Base-by-base conservation (phyloP, 495 filamentous ascomycete species). In the Aspergillus kassunensis region DNA sequence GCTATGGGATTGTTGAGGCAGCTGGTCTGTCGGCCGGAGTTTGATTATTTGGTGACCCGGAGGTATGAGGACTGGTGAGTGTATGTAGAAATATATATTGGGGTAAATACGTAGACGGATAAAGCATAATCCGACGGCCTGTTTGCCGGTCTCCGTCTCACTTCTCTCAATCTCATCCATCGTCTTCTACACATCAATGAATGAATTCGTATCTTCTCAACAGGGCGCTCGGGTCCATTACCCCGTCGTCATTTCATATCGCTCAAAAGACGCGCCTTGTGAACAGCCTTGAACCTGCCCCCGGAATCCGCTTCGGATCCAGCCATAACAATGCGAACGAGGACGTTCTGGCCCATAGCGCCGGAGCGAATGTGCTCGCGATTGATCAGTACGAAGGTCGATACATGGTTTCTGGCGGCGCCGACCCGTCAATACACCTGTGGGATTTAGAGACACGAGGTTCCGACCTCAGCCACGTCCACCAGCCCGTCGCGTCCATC, bases 161-260 rank as follows among this genome's bases (percentile, higher is more conserved):
- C 23, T 29, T 29, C 24, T 29, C 13, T 24, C 7, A 5, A 4
- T 37, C 15, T 6, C 4, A 5, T 37, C 35, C n/a, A 15, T 18
- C 15, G 16, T 16, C 8, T 37, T 10, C 6, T 42, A 4, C 31
- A 41, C 35, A 37, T 43, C 36, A 10, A 85, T 87, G 83, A 73
- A 93, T 95, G 89, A 89, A 90, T 82, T 79, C 80, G 47, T 81
- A 84, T 60, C 79, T 95, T 18, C 74, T 93, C 56, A 82, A 85
- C 62, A 82, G 88, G 65, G 79, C 85, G 44, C 68, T 82, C 12
- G 90, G 89, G 62, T 76, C 72, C 57, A 69, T 86, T 25, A 68
- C 71, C 40, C 81, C 82, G 23, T 73, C 80, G 54, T 70, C 70
- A 13, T 81, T 92, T 54, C 78, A 87, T 59, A 67, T 78, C 51